These are phyloP conservation scores for bread wheat (Triticum aestivum) DNA, from an alignment of 176 grass and related monocot genomes.

Conservation along the genomic window IWGSC_CS_RefSeq_v2.1 NC_057807.1:584118300-584118799, in stretches of 20 bases:
- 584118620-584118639: constrained; percentile 5
- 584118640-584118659: not conserved
- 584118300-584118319: not conserved
- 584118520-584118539: constrained; percentile 30
- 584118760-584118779: constrained; percentile 23
- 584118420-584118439: not conserved
- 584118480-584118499: no score
- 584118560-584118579: constrained; percentile 95
- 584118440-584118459: not conserved
- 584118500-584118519: not conserved
- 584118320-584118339: constrained; percentile 1
- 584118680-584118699: constrained; percentile 63
- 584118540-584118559: constrained; percentile 98
- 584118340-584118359: not conserved
- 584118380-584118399: not conserved
- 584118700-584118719: constrained; percentile 88
- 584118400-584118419: not conserved
- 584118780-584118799: constrained; percentile 19
- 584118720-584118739: constrained; percentile 90
- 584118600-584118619: constrained; percentile 91
- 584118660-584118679: not conserved
- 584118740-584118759: constrained; percentile 89
- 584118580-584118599: constrained; percentile 90
- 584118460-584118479: not conserved
- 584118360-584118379: not conserved